Evolutionary conservation across 306 rosid genomes (phyloP).

Genomic region (Trifolium subterraneum): DNA sequence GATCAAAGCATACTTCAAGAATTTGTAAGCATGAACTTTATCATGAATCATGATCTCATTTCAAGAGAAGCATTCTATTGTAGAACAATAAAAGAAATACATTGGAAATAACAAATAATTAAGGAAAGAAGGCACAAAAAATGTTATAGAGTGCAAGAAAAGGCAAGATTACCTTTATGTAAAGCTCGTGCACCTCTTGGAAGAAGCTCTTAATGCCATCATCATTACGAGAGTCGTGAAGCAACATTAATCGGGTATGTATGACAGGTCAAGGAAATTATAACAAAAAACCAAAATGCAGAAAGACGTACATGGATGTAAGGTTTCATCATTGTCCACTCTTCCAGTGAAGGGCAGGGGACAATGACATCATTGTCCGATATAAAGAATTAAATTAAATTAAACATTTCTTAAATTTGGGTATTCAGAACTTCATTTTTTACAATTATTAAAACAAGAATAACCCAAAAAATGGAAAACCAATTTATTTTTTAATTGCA

Average conservation of each 20-base stretch:
- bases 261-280: constrained; percentile 66
- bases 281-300: constrained; percentile 2
- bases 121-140: constrained; percentile 23
- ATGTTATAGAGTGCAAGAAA: constrained; percentile 26
- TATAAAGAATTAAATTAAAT: background rate
- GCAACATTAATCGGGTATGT: constrained; percentile 94
- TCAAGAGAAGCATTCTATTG: constrained; percentile 21
- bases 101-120: constrained; percentile 9
- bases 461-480: background rate
- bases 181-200: constrained; percentile 97
- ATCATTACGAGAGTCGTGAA: constrained; percentile 93
- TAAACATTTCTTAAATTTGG: constrained; percentile 12
- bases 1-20: constrained; percentile 20
- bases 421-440: constrained; percentile 11
- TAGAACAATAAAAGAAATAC: constrained; percentile 19
- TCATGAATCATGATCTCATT: constrained; percentile 24
- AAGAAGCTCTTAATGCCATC: constrained; percentile 99
- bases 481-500: constrained; percentile 7
- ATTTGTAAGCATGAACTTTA: constrained; percentile 7
- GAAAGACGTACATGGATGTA: background rate
- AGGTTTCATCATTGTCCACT: constrained; percentile 25
- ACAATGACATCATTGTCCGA: constrained; percentile 12
- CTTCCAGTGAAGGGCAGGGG: constrained; percentile 21
- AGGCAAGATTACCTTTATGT: constrained; percentile 72
- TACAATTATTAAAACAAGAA: constrained; percentile 16